Evolutionary conservation across 2,329 filamentous ascomycete genomes (phyloP).

Genomic region (Fusarium siculi): DNA sequence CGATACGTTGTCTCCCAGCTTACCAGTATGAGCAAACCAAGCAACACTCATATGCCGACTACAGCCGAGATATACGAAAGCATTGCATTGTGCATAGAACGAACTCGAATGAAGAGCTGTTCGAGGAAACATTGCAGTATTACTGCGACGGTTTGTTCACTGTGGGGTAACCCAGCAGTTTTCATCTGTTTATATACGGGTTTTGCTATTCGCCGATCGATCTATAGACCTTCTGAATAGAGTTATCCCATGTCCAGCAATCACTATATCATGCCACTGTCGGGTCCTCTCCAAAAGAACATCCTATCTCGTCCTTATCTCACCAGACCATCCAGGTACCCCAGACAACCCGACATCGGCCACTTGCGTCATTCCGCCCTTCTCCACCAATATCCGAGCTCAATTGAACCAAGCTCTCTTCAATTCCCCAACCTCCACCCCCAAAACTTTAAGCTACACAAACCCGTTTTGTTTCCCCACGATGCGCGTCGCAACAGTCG

Average conservation of each 20-base stretch:
- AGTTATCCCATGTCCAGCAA: neutral
- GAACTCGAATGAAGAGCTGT: rapidly evolving
- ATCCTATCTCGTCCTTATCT: neutral
- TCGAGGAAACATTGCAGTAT: neutral
- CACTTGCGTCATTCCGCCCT: slow-evolving; percentile 27
- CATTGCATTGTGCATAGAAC: neutral
- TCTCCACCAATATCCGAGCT: slow-evolving; percentile 28
- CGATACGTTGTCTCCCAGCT: neutral
- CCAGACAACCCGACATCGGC: slow-evolving; percentile 28
- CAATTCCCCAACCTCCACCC: slow-evolving; percentile 14
- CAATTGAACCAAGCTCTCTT: slow-evolving; percentile 21
- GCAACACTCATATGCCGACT: neutral
- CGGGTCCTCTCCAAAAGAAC: neutral
- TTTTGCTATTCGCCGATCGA: neutral
- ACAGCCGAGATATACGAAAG: rapidly evolving
- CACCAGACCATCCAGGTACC: slow-evolving; percentile 9
- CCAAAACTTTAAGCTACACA: slow-evolving; percentile 5
- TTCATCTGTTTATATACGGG: neutral
- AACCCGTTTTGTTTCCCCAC: slow-evolving; percentile 2
- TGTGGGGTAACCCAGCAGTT: neutral
- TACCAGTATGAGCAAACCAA: neutral
- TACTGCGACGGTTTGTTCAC: neutral
- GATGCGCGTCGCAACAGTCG: slow-evolving; percentile 27
- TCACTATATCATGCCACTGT: neutral
- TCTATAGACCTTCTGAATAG: neutral